phyloP scores from a whole-genome alignment of 2,329 filamentous ascomycete genomes.

The Pyrenophora seminiperda region DNA sequence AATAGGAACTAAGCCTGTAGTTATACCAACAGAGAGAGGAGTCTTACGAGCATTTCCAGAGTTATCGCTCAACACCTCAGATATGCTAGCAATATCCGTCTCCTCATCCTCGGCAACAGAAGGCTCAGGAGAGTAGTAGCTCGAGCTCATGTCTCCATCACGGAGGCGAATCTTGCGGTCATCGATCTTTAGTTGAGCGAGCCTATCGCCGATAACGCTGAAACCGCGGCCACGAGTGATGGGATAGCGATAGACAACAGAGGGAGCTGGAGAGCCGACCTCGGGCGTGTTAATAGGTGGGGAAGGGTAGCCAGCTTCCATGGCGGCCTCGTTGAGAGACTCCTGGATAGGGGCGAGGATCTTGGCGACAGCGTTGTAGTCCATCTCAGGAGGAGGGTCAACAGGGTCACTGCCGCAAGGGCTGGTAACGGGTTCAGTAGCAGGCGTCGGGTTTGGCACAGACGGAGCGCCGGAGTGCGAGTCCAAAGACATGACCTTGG shows the following conservation, averaged over 20 bases:
- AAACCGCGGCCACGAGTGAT: slow-evolving; percentile 57
- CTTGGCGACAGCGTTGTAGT: slow-evolving; percentile 35
- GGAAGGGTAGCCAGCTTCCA: slow-evolving; percentile 36
- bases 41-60: slow-evolving; percentile 18
- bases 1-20: slow-evolving; percentile 29
- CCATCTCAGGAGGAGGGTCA: slow-evolving; percentile 24
- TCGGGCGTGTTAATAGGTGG: slow-evolving; percentile 41
- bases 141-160: slow-evolving; percentile 26
- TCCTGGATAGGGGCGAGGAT: slow-evolving; percentile 39
- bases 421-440: slow-evolving; percentile 23
- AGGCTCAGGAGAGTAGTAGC: slow-evolving; percentile 24
- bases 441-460: slow-evolving; percentile 35
- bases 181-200: slow-evolving; percentile 66
- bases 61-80: slow-evolving; percentile 26
- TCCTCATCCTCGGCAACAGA: slow-evolving; percentile 27
- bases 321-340: slow-evolving; percentile 38
- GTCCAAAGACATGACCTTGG: slow-evolving; percentile 28
- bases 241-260: slow-evolving; percentile 21
- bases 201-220: slow-evolving; percentile 84
- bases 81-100: slow-evolving; percentile 20
- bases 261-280: slow-evolving; percentile 35
- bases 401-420: slow-evolving; percentile 15
- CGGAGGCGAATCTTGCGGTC: slow-evolving; percentile 17
- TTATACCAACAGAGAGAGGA: slow-evolving; percentile 7
- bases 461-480: slow-evolving; percentile 28